Evolutionary conservation across 345 rosid species (phyloP), one percentile per base, ranked within the genome.

Genomic region (Pelargonium nanum): DNA sequence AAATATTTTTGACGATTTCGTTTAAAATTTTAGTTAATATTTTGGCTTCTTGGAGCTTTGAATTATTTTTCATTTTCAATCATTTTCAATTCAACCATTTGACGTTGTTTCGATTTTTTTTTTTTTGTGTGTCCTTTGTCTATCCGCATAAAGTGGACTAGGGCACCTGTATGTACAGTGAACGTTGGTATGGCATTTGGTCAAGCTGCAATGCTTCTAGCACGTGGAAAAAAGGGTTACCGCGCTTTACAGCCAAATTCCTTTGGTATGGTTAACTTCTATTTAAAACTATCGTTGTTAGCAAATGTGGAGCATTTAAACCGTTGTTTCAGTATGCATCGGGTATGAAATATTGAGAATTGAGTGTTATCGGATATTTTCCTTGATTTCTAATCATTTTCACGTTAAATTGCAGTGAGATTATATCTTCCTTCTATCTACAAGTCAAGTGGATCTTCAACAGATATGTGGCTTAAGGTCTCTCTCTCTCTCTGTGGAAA

Each of bases 401-500:
- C 20, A 32, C 57, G 10, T 45, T 65, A 24, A 50, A 53, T 57
- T 83, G 79, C 91, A 85, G 99, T 87, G 34, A 87, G 81, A 64
- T 58, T 93, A 22, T 80, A 87, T 70, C 71, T 89, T 74, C 99
- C 99, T 25, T 78, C 77, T 75, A 83, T 85, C 56, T 70, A 64
- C 65, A 81, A 71, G 73, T 89, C 99, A n/a, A 81, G 88, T 50
- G 97, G 97, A 57, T 77, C 86, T 64, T 88, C 62, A 48, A 81
- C 77, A 56, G 97, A 93, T 70, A 84, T 87, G 97, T 89, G 93
- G 91, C 76, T 84, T 69, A 85, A 85, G 95, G 97, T 89, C 24
- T 58, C 30, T 44, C 32, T 0, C 70, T 69, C 56, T 62, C 63
- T 53, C 10, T 57, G 6, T 48, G 34, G 19, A 51, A 44, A 24